Evolutionary conservation across 1,284 basidiomycete genomes (phyloP).

Genomic region (Ustilago hordei): DNA sequence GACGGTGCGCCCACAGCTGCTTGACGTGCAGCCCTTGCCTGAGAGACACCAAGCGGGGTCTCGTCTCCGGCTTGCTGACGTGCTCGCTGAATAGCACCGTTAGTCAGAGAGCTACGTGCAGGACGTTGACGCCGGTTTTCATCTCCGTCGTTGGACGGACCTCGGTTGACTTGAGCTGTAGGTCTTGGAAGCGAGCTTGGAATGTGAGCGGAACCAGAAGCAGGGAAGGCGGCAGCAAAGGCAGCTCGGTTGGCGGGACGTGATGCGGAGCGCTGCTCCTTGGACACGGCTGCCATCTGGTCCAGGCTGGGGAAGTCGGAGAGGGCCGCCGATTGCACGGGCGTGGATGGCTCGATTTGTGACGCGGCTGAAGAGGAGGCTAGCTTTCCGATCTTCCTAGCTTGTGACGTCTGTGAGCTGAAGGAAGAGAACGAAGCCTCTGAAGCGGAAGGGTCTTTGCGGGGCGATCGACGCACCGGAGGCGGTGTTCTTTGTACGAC

Average conservation of each 20-base stretch:
- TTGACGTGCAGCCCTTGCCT: conserved; percentile 34
- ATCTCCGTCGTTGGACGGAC: conserved; percentile 6
- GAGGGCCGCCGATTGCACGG: conserved; percentile 13
- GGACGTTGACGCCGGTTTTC: conserved; percentile 25
- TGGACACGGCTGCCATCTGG: conserved; percentile 46
- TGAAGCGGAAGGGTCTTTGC: conserved; percentile 24
- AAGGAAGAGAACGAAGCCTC: conserved; percentile 19
- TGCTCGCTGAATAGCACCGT: conserved; percentile 40
- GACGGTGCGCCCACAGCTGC: conserved; percentile 14
- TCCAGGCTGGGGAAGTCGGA: conserved; percentile 48
- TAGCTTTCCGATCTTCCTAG: conserved; percentile 21
- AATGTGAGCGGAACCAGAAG: conserved; percentile 20
- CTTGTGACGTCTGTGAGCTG: conserved; percentile 16
- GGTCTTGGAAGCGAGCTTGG: conserved; percentile 43
- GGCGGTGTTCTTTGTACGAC: conserved; percentile 44
- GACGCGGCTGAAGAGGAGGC: conserved; percentile 22
- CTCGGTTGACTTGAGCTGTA: conserved; percentile 21
- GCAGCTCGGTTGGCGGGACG: conserved; percentile 36
- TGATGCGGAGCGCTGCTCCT: conserved; percentile 36
- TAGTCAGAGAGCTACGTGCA: conserved; percentile 43
- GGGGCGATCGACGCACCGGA: conserved; percentile 34
- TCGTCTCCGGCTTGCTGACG: conserved; percentile 46
- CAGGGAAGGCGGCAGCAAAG: conserved; percentile 33
- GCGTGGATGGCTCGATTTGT: conserved; percentile 27
- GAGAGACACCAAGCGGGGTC: conserved; percentile 43